phyloP scores from a whole-genome alignment of 257 asterid genomes.

The Fraxinus cuspidata region DNA sequence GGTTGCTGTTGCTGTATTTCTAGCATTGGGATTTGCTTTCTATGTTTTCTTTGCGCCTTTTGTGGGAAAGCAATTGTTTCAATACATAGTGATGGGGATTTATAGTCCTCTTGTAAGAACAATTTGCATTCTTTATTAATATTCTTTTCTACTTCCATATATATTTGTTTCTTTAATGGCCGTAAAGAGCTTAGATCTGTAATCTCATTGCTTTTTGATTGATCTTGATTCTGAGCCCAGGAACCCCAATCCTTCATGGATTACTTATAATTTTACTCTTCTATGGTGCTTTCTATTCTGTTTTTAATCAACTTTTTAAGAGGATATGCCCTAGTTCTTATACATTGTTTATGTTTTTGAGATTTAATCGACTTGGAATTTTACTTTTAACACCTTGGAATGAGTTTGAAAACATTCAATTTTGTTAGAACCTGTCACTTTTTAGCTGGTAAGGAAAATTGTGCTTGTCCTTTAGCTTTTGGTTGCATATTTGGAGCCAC shows the following conservation, averaged over 20 bases:
- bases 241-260: conserved; percentile 20
- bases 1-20: conserved; percentile 98
- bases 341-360: no score
- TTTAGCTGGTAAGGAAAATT: conserved; percentile 30
- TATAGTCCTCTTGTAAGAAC: conserved; percentile 95
- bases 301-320: background rate
- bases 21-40: conserved; percentile 98
- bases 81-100: conserved; percentile 80
- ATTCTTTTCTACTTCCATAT: conserved; percentile 3
- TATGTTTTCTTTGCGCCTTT: conserved; percentile 99
- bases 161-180: conserved; percentile 18
- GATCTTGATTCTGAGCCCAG: conserved; percentile 30
- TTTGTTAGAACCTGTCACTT: conserved; percentile 15
- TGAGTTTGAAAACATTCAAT: conserved; percentile 23
- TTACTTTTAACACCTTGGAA: background rate
- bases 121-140: conserved; percentile 24
- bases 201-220: conserved; percentile 35
- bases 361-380: no score
- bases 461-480: conserved; percentile 39
- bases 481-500: conserved; percentile 36
- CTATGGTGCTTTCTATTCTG: conserved; percentile 8
- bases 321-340: no score
- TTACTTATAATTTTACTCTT: conserved; percentile 24
- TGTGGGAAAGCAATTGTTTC: conserved; percentile 82
- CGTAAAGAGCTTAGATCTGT: conserved; percentile 52